phyloP scores from a whole-genome alignment of 2,329 filamentous ascomycete genomes.

The Ascocoryne sarcoides region DNA sequence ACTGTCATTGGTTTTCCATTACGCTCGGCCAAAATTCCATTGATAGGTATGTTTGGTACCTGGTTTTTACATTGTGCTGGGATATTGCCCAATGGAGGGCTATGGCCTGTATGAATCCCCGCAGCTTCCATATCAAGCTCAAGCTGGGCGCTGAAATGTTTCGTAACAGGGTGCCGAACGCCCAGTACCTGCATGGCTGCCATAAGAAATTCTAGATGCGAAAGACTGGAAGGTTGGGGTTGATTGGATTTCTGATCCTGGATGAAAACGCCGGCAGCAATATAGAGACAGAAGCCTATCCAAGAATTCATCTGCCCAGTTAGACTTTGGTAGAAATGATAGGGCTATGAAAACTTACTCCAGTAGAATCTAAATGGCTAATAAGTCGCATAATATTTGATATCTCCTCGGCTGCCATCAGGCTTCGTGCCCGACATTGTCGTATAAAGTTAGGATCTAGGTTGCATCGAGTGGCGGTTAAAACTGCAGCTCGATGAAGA shows the following conservation, averaged over 20 bases:
- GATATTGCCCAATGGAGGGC: neutral
- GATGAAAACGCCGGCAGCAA: conserved; percentile 76
- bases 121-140: conserved; percentile 64
- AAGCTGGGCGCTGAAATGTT: conserved; percentile 77
- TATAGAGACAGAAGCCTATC: conserved; percentile 75
- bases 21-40: conserved; percentile 10
- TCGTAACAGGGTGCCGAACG: conserved; percentile 64
- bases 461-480: conserved; percentile 67
- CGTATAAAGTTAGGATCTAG: conserved; percentile 56
- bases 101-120: conserved; percentile 4
- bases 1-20: conserved; percentile 14
- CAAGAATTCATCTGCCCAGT: conserved; percentile 60
- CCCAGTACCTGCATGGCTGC: conserved; percentile 71
- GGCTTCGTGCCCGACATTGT: conserved; percentile 63
- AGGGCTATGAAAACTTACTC: conserved; percentile 42
- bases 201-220: conserved; percentile 65
- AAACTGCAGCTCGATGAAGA: conserved; percentile 79
- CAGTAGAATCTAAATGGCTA: conserved; percentile 56
- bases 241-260: conserved; percentile 50
- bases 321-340: conserved; percentile 1
- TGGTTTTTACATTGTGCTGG: neutral
- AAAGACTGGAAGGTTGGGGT: conserved; percentile 21
- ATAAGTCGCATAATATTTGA: conserved; percentile 74
- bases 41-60: conserved; percentile 10
- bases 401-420: conserved; percentile 76